Evolutionary conservation across 1,284 basidiomycete species (phyloP).

Genomic region (Rhodotorula sp.): DNA sequence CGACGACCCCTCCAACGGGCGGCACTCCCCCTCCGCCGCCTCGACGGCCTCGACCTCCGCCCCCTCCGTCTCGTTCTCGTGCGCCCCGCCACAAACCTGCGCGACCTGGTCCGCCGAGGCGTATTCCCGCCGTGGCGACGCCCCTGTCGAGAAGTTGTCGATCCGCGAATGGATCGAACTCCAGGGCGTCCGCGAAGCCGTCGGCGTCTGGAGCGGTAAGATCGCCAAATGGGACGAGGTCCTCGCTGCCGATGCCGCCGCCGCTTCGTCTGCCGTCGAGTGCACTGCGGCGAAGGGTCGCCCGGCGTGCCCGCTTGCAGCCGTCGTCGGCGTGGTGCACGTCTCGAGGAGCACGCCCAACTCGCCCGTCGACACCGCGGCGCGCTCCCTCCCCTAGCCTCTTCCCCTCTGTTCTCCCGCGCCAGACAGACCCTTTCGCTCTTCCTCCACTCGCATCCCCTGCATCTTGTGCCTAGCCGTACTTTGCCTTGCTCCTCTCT

Average conservation of each 20-base stretch:
- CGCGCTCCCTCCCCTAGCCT: not conserved
- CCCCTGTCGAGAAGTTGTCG: slow-evolving; percentile 37
- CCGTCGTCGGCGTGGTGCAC: slow-evolving; percentile 27
- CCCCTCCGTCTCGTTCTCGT: slow-evolving; percentile 31
- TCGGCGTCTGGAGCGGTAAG: slow-evolving; percentile 40
- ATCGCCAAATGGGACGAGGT: slow-evolving; percentile 32
- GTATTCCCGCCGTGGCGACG: slow-evolving; percentile 36
- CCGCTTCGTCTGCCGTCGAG: not conserved
- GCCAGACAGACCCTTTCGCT: not conserved
- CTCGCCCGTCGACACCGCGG: slow-evolving; percentile 11
- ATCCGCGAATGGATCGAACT: slow-evolving; percentile 42
- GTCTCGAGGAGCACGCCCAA: slow-evolving; percentile 24
- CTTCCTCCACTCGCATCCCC: not conserved
- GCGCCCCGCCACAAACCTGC: slow-evolving; percentile 13
- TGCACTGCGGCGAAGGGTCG: not conserved
- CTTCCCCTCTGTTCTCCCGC: not conserved
- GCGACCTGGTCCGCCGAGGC: slow-evolving; percentile 31
- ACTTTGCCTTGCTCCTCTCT: not conserved
- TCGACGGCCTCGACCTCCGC: slow-evolving; percentile 18
- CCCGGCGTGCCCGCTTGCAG: slow-evolving; percentile 6
- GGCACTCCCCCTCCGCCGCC: slow-evolving; percentile 13
- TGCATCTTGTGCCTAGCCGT: not conserved
- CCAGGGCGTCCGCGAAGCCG: slow-evolving; percentile 37
- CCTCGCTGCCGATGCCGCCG: not conserved
- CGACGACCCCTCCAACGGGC: slow-evolving; percentile 5